Conservation (phyloP, 306 rosid species). For the Vicia villosa region DNA sequence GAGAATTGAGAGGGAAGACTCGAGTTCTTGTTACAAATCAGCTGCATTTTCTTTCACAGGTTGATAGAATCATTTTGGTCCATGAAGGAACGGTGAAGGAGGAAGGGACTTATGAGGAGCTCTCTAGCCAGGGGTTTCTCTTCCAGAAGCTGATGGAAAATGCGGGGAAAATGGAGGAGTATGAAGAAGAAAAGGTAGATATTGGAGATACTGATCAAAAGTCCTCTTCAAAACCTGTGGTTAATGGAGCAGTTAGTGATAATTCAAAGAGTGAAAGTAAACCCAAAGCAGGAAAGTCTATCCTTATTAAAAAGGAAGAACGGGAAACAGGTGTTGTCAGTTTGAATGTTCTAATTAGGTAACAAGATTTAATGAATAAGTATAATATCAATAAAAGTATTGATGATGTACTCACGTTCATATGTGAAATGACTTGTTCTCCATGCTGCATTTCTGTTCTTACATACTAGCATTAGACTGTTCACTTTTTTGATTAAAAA, state of each 20-base stretch:
- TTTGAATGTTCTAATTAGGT: constrained; percentile 75
- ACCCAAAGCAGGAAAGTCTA: constrained; percentile 65
- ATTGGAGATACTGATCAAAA: constrained; percentile 44
- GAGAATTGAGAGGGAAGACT: constrained; percentile 83
- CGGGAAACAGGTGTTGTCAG: constrained; percentile 91
- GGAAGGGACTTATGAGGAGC: constrained; percentile 92
- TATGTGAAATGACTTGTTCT: constrained; percentile 31
- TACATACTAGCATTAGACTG: neutral
- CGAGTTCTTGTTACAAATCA: constrained; percentile 96
- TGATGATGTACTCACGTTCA: neutral
- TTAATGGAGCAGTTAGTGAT: constrained; percentile 45
- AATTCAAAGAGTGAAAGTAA: constrained; percentile 42
- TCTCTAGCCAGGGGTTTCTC: constrained; percentile 58
- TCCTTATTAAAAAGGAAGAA: constrained; percentile 86
- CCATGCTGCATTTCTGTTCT: constrained; percentile 7
- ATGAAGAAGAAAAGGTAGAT: constrained; percentile 49
- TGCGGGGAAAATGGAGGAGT: constrained; percentile 89
- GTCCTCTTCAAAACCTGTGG: constrained; percentile 46
- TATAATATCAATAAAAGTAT: constrained; percentile 19
- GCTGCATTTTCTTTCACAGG: constrained; percentile 92
- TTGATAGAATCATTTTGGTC: constrained; percentile 77
- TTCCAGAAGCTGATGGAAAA: constrained; percentile 94
- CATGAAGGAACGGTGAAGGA: constrained; percentile 75
- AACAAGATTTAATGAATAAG: constrained; percentile 27
- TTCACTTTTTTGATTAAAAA: neutral